Percentiles rank a stretch among this genome's conserved stretches.
Evolutionary conservation across 768 basidiomycete genomes (phyloP).

Genomic region (Terana coerulea): DNA sequence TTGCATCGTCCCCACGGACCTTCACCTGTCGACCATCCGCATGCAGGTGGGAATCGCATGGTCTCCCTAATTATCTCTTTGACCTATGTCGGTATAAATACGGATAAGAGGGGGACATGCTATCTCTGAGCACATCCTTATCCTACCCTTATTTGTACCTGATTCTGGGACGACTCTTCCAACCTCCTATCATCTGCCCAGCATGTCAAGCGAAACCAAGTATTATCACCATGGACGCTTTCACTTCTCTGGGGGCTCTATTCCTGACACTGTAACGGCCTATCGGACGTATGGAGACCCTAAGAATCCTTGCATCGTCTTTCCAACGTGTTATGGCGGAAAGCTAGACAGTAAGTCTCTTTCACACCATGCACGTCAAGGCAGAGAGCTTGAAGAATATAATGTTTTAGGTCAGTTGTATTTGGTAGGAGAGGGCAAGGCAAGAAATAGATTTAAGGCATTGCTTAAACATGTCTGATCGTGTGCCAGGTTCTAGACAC

Average conservation of each 20-base stretch:
- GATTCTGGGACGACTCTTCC: background rate
- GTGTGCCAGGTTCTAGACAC: conserved; percentile 44
- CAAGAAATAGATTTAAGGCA: no score
- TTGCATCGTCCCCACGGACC: no score
- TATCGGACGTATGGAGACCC: conserved; percentile 52
- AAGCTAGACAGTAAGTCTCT: conserved; percentile 44
- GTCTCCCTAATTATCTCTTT: no score
- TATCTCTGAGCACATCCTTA: background rate
- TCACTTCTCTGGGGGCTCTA: conserved; percentile 44
- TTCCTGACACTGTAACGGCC: conserved; percentile 56
- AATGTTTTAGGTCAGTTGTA: conserved; percentile 37
- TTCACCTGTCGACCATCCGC: no score
- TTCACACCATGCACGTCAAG: background rate
- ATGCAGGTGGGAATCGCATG: no score
- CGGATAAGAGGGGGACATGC: no score
- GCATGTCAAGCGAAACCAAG: conserved; percentile 29
- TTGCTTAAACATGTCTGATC: no score
- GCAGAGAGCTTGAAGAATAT: conserved; percentile 11
- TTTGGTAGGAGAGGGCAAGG: conserved; percentile 50
- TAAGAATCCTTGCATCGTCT: conserved; percentile 52
- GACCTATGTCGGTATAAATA: no score
- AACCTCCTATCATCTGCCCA: background rate
- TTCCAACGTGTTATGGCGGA: conserved; percentile 53
- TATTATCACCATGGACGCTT: conserved; percentile 55
- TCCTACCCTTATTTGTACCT: background rate